phyloP scores from a whole-genome alignment of 2,329 filamentous ascomycete species.

The Fusarium bactridioides region DNA sequence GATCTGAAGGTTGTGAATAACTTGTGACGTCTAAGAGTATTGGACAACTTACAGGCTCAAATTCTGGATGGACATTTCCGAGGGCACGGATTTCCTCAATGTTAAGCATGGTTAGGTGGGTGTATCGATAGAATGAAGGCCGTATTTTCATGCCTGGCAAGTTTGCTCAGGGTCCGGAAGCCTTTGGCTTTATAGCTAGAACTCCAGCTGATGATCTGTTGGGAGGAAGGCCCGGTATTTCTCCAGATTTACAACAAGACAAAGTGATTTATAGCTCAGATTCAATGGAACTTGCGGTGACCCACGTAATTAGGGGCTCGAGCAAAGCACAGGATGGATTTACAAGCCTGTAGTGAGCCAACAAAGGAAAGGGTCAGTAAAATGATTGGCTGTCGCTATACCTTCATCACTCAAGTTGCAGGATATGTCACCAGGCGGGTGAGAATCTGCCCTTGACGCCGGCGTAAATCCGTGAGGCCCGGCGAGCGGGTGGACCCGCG shows the following conservation, averaged over 20 bases:
- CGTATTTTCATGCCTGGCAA: background rate
- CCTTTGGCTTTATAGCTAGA: conserved; percentile 1
- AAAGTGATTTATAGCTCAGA: background rate
- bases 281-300: background rate
- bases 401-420: background rate
- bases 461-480: conserved; percentile 16
- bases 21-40: background rate
- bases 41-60: conserved; percentile 13
- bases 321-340: background rate
- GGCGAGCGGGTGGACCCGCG: background rate
- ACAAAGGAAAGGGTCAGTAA: background rate
- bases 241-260: background rate
- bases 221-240: background rate
- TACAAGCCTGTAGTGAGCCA: background rate
- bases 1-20: conserved; percentile 12
- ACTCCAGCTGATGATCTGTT: background rate
- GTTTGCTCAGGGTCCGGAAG: background rate
- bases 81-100: conserved; percentile 39
- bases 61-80: conserved; percentile 28
- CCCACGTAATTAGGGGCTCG: background rate
- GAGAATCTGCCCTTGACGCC: conserved; percentile 7
- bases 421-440: background rate
- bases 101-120: conserved; percentile 32
- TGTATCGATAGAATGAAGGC: too few species aligned
- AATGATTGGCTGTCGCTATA: conserved; percentile 5